Evolutionary conservation across 169 alveolate species (phyloP).

Genomic region (Plasmodium gaboni): DNA sequence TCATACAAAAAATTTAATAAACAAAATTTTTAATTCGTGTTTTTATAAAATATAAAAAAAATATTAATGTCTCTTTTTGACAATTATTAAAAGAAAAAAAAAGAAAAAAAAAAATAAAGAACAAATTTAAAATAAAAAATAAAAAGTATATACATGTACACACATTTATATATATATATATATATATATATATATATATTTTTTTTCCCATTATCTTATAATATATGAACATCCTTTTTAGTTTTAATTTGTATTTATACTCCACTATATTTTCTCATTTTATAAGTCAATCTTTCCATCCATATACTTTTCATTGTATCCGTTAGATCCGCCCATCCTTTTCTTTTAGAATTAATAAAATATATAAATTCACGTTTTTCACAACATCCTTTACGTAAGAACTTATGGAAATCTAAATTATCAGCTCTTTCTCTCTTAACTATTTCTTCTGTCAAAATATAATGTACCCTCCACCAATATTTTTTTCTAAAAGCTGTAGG

Average conservation of each 20-base stretch:
- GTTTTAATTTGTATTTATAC: background rate
- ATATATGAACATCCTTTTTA: too few species aligned
- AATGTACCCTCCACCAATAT: constrained; percentile 58
- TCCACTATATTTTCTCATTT: constrained; percentile 46
- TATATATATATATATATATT: too few species aligned
- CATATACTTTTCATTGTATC: constrained; percentile 17
- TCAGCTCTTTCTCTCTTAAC: constrained; percentile 31
- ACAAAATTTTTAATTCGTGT: too few species aligned
- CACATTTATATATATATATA: too few species aligned
- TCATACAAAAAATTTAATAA: too few species aligned
- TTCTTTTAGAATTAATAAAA: constrained; percentile 25
- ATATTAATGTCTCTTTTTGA: too few species aligned
- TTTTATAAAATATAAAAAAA: too few species aligned
- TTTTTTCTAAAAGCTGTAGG: constrained; percentile 27
- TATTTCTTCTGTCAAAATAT: constrained; percentile 21
- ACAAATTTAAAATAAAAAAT: too few species aligned
- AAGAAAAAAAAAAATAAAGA: too few species aligned
- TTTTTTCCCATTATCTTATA: too few species aligned
- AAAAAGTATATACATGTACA: too few species aligned
- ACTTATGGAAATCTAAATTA: constrained; percentile 7
- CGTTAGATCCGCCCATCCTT: constrained; percentile 18
- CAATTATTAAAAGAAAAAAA: too few species aligned
- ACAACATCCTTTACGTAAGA: constrained; percentile 28
- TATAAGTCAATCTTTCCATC: constrained; percentile 52
- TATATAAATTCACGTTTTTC: constrained; percentile 12